Percentiles rank a stretch among this genome's conserved stretches.
Conservation (phyloP, 2,329 filamentous ascomycete genomes). For the Whalleya microplaca region DNA sequence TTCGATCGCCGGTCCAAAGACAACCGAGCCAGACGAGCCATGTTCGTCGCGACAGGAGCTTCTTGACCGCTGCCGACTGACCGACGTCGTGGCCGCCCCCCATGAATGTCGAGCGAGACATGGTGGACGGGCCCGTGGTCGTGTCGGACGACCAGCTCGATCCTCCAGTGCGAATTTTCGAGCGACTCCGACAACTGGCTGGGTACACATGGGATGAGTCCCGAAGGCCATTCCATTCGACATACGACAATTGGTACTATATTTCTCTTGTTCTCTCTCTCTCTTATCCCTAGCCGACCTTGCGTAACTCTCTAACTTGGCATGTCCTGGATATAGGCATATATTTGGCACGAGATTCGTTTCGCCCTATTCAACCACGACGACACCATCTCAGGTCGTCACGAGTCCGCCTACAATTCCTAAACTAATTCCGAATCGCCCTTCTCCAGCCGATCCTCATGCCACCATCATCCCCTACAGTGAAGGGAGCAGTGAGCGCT, state of each 20-base stretch:
- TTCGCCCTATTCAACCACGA: constrained; percentile 52
- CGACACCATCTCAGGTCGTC: constrained; percentile 49
- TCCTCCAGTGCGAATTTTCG: constrained; percentile 70
- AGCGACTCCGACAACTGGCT: constrained; percentile 72
- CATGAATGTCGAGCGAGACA: constrained; percentile 30
- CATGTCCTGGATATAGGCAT: constrained; percentile 53
- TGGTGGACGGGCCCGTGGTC: constrained; percentile 56
- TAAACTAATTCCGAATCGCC: constrained; percentile 48
- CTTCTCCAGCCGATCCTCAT: constrained; percentile 47
- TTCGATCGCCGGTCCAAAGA: constrained; percentile 3
- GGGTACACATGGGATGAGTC: constrained; percentile 79
- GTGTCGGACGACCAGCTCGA: constrained; percentile 60
- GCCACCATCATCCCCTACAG: constrained; percentile 41
- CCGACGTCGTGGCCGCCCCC: constrained; percentile 16
- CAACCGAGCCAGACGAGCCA: constrained; percentile 12
- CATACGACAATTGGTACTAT: constrained; percentile 84
- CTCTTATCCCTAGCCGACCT: constrained; percentile 15
- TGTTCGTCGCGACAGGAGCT: constrained; percentile 25
- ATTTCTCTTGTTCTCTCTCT: constrained; percentile 3
- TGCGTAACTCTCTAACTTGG: constrained; percentile 23
- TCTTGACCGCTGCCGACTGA: constrained; percentile 10
- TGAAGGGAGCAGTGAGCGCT: constrained; percentile 46
- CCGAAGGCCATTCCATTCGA: constrained; percentile 60
- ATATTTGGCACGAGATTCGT: constrained; percentile 66
- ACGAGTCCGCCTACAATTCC: constrained; percentile 49